Conservation (phyloP, 441 rosid genomes). For the Breynia disticha region DNA sequence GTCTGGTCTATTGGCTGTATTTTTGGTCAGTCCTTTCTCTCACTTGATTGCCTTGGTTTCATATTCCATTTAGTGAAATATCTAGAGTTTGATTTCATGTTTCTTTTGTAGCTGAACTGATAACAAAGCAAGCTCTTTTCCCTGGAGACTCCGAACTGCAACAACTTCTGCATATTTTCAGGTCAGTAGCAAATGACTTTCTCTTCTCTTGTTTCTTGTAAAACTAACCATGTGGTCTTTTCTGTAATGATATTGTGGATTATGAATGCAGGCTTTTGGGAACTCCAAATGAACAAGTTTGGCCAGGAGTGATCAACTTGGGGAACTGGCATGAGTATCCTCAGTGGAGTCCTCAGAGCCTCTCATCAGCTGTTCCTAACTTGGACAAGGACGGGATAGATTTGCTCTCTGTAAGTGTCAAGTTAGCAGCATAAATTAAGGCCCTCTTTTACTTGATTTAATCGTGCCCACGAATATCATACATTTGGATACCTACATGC, state of each 20-base stretch:
- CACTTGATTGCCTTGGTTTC: neutral
- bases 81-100: neutral
- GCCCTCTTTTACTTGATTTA: neutral
- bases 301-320: conserved; percentile 91
- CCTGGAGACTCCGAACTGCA: conserved; percentile 98
- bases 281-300: conserved; percentile 76
- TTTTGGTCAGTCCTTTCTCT: conserved; percentile 39
- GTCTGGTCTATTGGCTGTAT: conserved; percentile 97
- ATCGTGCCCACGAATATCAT: neutral
- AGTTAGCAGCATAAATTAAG: neutral
- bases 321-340: conserved; percentile 98
- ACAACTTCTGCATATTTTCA: conserved; percentile 93
- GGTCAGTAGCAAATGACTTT: conserved; percentile 20
- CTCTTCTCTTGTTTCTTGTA: neutral
- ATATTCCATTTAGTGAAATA: conserved; percentile 1
- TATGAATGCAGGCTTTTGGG: conserved; percentile 58
- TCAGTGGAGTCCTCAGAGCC: conserved; percentile 69
- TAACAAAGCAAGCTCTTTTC: conserved; percentile 83
- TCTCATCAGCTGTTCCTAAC: conserved; percentile 54
- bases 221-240: too few species aligned
- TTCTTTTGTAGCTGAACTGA: conserved; percentile 54
- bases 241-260: neutral
- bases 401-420: conserved; percentile 56
- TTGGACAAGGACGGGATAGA: conserved; percentile 66
- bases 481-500: neutral